Evolutionary conservation across 306 rosid genomes (phyloP).

Genomic region (Cercis canadensis): DNA sequence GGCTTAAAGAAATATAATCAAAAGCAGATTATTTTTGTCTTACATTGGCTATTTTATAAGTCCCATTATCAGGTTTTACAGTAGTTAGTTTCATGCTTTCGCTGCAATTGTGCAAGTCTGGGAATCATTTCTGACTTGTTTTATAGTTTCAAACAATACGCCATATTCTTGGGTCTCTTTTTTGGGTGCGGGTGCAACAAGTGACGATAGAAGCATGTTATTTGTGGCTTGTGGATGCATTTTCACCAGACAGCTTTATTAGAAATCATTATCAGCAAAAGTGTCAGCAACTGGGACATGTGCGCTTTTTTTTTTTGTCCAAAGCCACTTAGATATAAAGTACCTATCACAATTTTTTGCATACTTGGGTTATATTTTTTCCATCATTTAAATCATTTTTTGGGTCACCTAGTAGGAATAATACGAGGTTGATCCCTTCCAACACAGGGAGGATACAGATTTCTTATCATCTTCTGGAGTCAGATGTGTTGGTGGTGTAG

Average conservation of each 20-base stretch:
- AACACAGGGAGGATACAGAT: conserved; percentile 21
- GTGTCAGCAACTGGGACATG: conserved; percentile 1
- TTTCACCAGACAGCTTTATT: not conserved
- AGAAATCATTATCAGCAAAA: conserved; percentile 10
- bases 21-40: not conserved
- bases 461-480: conserved; percentile 10
- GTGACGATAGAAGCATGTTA: conserved; percentile 1
- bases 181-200: not conserved
- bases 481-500: conserved; percentile 7
- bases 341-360: not conserved
- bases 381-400: conserved; percentile 15
- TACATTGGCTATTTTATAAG: not conserved
- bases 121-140: not conserved
- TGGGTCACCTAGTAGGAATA: conserved; percentile 8
- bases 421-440: conserved; percentile 19
- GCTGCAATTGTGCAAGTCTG: not conserved
- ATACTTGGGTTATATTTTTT: conserved; percentile 23
- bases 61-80: not conserved
- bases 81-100: not conserved
- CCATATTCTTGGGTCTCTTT: conserved; percentile 4
- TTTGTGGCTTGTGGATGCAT: conserved; percentile 8
- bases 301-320: conserved; percentile 5
- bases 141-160: not conserved
- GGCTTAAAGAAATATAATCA: not conserved
- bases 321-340: conserved; percentile 2